Evolutionary conservation across 371 early-diverging fungal species (phyloP).

Genomic region (Actinomortierella wolfii): DNA sequence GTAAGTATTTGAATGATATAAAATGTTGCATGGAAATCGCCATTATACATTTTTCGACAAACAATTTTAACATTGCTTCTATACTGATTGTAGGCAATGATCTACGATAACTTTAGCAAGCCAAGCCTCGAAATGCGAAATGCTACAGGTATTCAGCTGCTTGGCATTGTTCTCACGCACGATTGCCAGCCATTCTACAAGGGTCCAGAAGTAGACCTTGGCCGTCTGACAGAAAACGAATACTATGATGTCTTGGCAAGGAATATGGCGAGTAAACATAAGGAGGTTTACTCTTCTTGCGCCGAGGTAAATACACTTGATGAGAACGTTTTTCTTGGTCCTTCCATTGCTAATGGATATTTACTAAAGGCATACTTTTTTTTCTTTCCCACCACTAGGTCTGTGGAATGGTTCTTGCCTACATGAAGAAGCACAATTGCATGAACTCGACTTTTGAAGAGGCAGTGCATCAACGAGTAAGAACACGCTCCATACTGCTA

Average conservation of each 20-base stretch:
- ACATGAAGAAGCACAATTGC: conserved; percentile 43
- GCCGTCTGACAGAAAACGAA: conserved; percentile 49
- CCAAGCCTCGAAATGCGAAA: conserved; percentile 41
- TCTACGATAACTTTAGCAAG: conserved; percentile 50
- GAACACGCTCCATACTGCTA: no score
- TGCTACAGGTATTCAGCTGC: conserved; percentile 57
- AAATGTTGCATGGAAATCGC: not conserved
- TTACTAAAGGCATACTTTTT: not conserved
- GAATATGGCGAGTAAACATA: conserved; percentile 47
- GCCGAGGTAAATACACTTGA: conserved; percentile 53
- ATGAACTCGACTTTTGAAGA: conserved; percentile 24
- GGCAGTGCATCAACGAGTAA: no score
- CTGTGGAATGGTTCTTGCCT: conserved; percentile 46
- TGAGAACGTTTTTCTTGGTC: not conserved
- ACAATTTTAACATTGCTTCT: conserved; percentile 10
- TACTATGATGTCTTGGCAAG: conserved; percentile 51
- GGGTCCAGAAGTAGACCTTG: conserved; percentile 47
- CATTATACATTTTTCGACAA: no score
- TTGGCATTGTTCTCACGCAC: conserved; percentile 57
- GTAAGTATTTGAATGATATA: conserved; percentile 45
- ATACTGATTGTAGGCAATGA: conserved; percentile 43
- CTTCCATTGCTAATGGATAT: no score
- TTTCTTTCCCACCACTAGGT: conserved; percentile 22
- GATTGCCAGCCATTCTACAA: conserved; percentile 52
- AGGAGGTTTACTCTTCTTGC: conserved; percentile 50